These are phyloP conservation scores for Monilinia vaccinii-corymbosi DNA, from an alignment of 2,329 filamentous ascomycete genomes.

Conservation along the genomic window DNA sequence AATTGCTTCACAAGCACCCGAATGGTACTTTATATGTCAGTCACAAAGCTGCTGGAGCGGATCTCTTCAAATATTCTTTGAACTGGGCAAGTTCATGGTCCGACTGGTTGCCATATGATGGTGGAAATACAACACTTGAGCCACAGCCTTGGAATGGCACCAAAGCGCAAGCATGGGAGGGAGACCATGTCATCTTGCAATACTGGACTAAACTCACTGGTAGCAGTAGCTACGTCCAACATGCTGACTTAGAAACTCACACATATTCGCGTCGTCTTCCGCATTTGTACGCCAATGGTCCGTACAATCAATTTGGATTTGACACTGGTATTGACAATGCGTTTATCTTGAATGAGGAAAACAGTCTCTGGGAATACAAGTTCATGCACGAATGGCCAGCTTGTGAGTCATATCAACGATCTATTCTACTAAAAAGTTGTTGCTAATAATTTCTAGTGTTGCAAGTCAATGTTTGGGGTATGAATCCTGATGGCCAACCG, in stretches of 20 bases:
- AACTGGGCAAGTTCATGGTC: constrained; percentile 53
- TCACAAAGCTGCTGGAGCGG: constrained; percentile 53
- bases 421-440: too few species aligned
- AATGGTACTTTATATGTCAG: constrained; percentile 39
- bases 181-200: constrained; percentile 53
- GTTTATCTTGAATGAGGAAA: constrained; percentile 40
- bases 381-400: constrained; percentile 57
- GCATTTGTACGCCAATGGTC: constrained; percentile 53
- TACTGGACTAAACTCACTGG: constrained; percentile 52
- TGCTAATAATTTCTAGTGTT: constrained; percentile 23
- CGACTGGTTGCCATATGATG: constrained; percentile 47
- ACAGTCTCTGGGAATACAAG: constrained; percentile 44
- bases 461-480: constrained; percentile 59
- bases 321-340: constrained; percentile 48
- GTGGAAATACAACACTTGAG: constrained; percentile 39
- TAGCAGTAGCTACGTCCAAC: constrained; percentile 50
- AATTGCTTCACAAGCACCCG: constrained; percentile 38
- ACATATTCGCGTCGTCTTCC: constrained; percentile 44
- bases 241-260: constrained; percentile 42
- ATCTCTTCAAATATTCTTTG: constrained; percentile 52
- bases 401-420: constrained; percentile 19
- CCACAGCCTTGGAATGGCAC: constrained; percentile 49
- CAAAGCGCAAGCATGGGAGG: constrained; percentile 47
- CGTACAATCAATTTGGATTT: constrained; percentile 55
- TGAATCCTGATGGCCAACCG: constrained; percentile 52